Evolutionary conservation across 352 stramenopile genomes (phyloP), one percentile per base, ranked within the genome.

Genomic region (Phytophthora agathidicida): DNA sequence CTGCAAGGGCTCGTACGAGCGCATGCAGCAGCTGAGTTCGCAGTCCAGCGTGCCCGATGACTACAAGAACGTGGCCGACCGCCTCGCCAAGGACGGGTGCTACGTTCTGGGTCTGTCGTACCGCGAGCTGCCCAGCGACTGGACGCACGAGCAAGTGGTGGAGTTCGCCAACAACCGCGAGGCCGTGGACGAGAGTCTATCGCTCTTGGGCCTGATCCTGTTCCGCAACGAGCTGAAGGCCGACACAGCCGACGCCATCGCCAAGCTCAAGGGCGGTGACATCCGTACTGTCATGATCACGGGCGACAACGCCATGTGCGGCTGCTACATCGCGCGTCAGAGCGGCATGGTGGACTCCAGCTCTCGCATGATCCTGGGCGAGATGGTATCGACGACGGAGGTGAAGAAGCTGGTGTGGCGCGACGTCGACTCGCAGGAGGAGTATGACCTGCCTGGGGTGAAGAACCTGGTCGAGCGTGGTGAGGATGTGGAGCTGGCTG

Each of bases 141-240:
- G n/a, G n/a, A 3, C 42, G 54, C 8, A 70, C 77, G 39, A 43
- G 36, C 23, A 69, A 80, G 71, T 87, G 14, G 46, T 71, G 10
- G 56, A 77, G 3, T 77, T 80, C 60, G 42, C 83, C 31, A 24
- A 83, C 3, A 65, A 71, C 52, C 90, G 92, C 20, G 83, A 94
- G 31, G 73, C 86, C 5, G 75, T 96, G 2, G 91, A 97, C 60
- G 68, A 63, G 11, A 75, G 75, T 43, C 65, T 97, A 11, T 74
- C 57, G 11, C 81, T 97, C 39, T 37, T 90, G 17, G 91, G 92
- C 36, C 71, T 97, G 8, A 81, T 97, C 31, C 88, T 92, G 47
- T 98, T 97, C 80, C 81, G 88, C 53, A 98, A 98, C 43, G 72
- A 87, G 26, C 75, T 97, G 23, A 96, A 95, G 68, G 71, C 86